Evolutionary conservation across 2,329 filamentous ascomycete species (phyloP).

Genomic region (Diaporthe longicolla): DNA sequence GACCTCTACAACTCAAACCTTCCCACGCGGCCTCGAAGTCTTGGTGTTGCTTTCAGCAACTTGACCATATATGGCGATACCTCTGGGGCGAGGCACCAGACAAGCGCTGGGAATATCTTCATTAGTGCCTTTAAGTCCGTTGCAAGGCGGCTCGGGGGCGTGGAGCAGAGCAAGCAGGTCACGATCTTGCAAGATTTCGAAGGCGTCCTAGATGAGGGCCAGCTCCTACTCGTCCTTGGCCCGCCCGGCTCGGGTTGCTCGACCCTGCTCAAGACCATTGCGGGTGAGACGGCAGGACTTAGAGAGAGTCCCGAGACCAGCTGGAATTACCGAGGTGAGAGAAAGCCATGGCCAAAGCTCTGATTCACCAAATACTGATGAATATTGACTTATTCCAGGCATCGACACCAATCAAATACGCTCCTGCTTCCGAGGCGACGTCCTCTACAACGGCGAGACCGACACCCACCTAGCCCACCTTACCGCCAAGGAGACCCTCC

Average conservation of each 20-base stretch:
- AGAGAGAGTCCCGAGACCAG: neutral
- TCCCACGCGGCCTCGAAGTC: neutral
- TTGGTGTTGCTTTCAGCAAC: neutral
- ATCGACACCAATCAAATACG: slow-evolving; percentile 46
- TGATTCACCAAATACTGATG: neutral
- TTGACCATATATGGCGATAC: neutral
- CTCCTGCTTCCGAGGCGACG: slow-evolving; percentile 10
- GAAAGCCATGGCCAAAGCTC: neutral
- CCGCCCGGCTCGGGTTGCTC: neutral
- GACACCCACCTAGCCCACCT: slow-evolving; percentile 26
- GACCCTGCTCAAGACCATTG: slow-evolving; percentile 10
- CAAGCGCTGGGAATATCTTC: slow-evolving; percentile 6
- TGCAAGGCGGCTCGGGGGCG: neutral
- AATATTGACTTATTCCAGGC: neutral
- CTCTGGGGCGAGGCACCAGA: slow-evolving; percentile 4
- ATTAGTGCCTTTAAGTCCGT: neutral
- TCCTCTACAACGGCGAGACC: slow-evolving; percentile 24
- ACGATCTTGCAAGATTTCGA: neutral
- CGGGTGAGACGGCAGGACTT: slow-evolving; percentile 2
- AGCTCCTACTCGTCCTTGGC: slow-evolving; percentile 11
- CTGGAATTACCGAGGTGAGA: slow-evolving; percentile 16
- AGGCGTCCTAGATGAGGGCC: neutral
- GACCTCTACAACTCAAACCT: slow-evolving; percentile 17
- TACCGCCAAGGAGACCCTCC: slow-evolving; percentile 20
- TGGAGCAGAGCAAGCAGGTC: slow-evolving; percentile 7